Evolutionary conservation across 805 yeast genomes (phyloP), one percentile per base, ranked within the genome.

Genomic region (Candida verbasci): DNA sequence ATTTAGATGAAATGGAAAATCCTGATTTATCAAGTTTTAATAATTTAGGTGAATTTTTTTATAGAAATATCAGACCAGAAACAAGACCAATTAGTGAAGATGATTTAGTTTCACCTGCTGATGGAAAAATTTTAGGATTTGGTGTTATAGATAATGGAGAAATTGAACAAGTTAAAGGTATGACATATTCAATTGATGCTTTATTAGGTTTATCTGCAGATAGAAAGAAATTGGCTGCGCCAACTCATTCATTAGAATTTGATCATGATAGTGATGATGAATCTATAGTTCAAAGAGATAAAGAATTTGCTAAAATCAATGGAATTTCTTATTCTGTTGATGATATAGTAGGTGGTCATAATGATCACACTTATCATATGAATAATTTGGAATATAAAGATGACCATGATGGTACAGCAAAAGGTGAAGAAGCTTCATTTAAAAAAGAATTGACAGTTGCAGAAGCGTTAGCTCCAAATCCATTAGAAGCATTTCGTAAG

Each of bases 151-250:
- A 77, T 36, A 74, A 82, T 47, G 96, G 96, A 23, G 86, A 84
- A 47, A 87, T 93, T 42, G 97, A 93, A 58, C 97, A 91, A 59
- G 97, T 93, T 27, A 93, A 93, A 63, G 98, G 98, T 6, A 77
- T 93, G 78, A 86, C 94, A 1, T 93, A 93, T 58, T 81, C 95
- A 2, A 73, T 93, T 11, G 91, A 86, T 46, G 89, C 94, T 8
- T 74, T 93, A 37, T 70, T 93, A 31, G 99, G 99, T 3, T 70
- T 76, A 33, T 62, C 68, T 6, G 58, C 70, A 9, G 63, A 62
- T 38, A 34, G 31, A n/a, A 55, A 55, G 24, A 45, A 55, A 24
- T 54, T 76, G 39, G 82, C 81, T 9, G 82, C 81, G 1, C 82
- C 82, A 3, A 55, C 70, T 8, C 74, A 70, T 45, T 54, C 66